Evolutionary conservation across 108 stramenopile species (phyloP).

Genomic region (Discostella stelligeroides): DNA sequence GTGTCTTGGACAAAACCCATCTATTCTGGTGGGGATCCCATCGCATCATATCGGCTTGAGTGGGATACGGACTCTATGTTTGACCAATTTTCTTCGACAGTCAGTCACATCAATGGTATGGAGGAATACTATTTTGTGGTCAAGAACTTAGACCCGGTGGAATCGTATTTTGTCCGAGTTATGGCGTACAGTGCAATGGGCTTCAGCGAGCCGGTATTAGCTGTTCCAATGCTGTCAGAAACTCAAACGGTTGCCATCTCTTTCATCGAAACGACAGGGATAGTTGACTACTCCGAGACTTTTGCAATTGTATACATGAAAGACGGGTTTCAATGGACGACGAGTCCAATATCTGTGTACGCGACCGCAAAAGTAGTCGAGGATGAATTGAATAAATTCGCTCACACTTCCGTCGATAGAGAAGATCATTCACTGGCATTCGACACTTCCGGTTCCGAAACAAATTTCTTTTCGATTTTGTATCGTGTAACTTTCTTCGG

Average conservation of each 20-base stretch:
- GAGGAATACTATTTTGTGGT: constrained; percentile 49
- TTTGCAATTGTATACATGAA: constrained; percentile 13
- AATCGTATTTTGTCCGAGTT: constrained; percentile 63
- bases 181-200: constrained; percentile 64
- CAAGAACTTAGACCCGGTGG: constrained; percentile 53
- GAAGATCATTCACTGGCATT: constrained; percentile 16
- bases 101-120: neutral
- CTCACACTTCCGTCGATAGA: constrained; percentile 29
- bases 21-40: constrained; percentile 34
- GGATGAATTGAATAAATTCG: constrained; percentile 29
- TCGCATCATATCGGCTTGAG: constrained; percentile 50
- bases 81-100: constrained; percentile 28
- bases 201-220: constrained; percentile 41
- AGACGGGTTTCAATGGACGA: neutral
- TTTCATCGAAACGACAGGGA: constrained; percentile 12
- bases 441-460: constrained; percentile 28
- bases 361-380: constrained; percentile 26
- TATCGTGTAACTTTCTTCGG: constrained; percentile 28
- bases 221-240: constrained; percentile 9
- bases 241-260: constrained; percentile 11
- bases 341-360: constrained; percentile 21
- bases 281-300: constrained; percentile 22
- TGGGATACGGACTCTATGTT: constrained; percentile 50
- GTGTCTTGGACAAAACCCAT: constrained; percentile 50
- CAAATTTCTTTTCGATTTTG: constrained; percentile 18